These are phyloP conservation scores for Madurella mycetomatis DNA, from an alignment of 2,329 filamentous ascomycete genomes.

Conservation along the genomic window DNA sequence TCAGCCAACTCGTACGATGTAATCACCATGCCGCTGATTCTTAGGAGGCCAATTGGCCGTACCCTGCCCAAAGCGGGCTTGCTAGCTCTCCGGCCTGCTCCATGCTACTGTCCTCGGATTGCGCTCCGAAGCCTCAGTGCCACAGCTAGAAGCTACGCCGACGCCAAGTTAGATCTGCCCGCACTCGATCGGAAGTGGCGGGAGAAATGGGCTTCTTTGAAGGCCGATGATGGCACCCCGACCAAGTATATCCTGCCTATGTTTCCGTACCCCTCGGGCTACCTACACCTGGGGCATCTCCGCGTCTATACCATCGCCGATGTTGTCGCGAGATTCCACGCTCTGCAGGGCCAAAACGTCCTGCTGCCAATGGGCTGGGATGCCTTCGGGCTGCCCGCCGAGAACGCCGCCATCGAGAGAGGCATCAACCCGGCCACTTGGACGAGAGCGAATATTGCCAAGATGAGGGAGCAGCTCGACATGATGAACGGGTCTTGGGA, in stretches of 20 bases:
- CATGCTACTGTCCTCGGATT: conserved; percentile 5
- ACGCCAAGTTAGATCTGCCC: conserved; percentile 40
- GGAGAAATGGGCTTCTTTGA: conserved; percentile 37
- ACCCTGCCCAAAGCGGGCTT: conserved; percentile 22
- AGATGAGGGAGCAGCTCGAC: conserved; percentile 78
- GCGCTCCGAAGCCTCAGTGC: conserved; percentile 11
- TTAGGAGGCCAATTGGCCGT: conserved; percentile 29
- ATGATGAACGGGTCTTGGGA: conserved; percentile 79
- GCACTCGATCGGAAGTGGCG: conserved; percentile 52
- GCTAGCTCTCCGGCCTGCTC: neutral
- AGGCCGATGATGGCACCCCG: conserved; percentile 24
- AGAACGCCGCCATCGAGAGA: conserved; percentile 84
- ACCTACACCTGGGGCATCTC: conserved; percentile 79
- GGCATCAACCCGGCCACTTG: conserved; percentile 72
- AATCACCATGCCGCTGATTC: conserved; percentile 27
- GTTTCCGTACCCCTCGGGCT: conserved; percentile 90
- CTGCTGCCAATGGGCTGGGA: conserved; percentile 94
- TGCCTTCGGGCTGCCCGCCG: conserved; percentile 83
- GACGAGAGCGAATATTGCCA: conserved; percentile 75
- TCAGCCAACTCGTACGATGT: conserved; percentile 18
- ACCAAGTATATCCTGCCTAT: conserved; percentile 75
- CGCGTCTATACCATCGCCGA: conserved; percentile 90
- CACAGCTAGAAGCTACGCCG: conserved; percentile 32
- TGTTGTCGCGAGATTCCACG: conserved; percentile 71
- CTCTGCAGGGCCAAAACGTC: conserved; percentile 69